Evolutionary conservation across 768 basidiomycete species (phyloP), one percentile per base, ranked within the genome.

Genomic region (Arthromyces matolae): DNA sequence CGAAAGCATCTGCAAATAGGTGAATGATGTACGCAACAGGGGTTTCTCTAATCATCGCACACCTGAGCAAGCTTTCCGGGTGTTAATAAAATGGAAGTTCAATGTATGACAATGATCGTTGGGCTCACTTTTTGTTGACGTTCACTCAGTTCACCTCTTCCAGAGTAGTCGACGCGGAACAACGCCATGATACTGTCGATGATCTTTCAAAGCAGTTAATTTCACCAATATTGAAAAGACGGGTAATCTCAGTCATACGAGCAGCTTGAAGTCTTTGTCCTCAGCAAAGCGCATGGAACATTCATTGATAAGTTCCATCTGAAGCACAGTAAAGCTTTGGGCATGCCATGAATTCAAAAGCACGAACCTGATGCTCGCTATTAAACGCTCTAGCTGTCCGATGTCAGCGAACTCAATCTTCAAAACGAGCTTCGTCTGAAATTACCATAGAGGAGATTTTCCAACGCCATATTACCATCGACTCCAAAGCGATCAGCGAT

Each of bases 131-230:
- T 93, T 63, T 97, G 94, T 62, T 94, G 93, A 42, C 93, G 77
- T 70, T 94, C 93, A 56, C 92, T 93, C 32, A 96, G 69, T 64
- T 96, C 95, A 24, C 94, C 95, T 71, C 94, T 74, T 18, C 94
- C 94, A 3, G 89, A 90, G 64, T 74, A 98, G 66, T 98, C 94
- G 35, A 93, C 89, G 16, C 93, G 82, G 65, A 98, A 98, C 5
- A 95, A 77, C 23, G 94, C 95, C 91, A 98, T 95, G 51, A 97
- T 94, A 57, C 90, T 93, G 63, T 97, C 95, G 28, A 97, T 80
- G 49, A 97, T 93, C 86, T 95, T 59, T 5, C 47, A 36, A 33
- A 27, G 28, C 22, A 48, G 19, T 24, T 29, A 12, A 45, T 9
- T 14, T 66, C 33, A 62, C 42, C 40, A 28, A 34, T 12, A 8